Evolutionary conservation across 2,329 filamentous ascomycete genomes (phyloP).

Genomic region (Fusarium liriodendri): DNA sequence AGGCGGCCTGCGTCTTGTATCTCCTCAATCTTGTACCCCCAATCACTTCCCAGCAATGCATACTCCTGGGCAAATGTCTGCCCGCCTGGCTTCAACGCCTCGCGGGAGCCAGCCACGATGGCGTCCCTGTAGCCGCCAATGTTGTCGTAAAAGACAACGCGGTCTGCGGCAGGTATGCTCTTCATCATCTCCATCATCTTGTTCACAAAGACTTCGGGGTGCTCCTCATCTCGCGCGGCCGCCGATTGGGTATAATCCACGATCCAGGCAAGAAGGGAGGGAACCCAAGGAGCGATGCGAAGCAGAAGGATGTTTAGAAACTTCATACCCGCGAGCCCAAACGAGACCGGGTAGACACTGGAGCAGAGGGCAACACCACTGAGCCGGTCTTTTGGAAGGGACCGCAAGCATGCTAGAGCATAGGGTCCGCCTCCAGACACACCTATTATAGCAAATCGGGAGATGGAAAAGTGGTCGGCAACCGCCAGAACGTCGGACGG

Average conservation of each 20-base stretch:
- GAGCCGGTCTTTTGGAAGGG: conserved; percentile 45
- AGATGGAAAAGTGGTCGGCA: conserved; percentile 39
- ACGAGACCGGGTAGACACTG: conserved; percentile 34
- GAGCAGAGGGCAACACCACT: conserved; percentile 48
- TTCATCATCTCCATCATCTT: not conserved
- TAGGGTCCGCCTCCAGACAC: conserved; percentile 52
- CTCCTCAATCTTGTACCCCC: conserved; percentile 47
- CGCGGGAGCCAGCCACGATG: not conserved
- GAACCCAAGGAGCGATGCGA: not conserved
- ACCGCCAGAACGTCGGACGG: conserved; percentile 48
- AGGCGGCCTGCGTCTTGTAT: conserved; percentile 40
- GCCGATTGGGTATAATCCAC: not conserved
- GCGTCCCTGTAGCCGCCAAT: not conserved
- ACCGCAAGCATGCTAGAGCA: conserved; percentile 49
- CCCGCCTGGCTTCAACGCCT: not conserved
- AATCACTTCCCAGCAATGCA: conserved; percentile 46
- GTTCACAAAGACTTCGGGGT: not conserved
- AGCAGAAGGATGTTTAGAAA: not conserved
- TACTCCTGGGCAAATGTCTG: conserved; percentile 36
- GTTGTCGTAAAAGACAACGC: not conserved
- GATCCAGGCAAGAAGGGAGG: not conserved
- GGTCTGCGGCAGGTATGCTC: not conserved
- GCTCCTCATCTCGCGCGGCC: not conserved
- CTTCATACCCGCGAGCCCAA: conserved; percentile 33
- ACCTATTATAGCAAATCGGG: conserved; percentile 49